Base-by-base conservation (phyloP, 202 grass and related monocot species). In the Setaria viridis region DNA sequence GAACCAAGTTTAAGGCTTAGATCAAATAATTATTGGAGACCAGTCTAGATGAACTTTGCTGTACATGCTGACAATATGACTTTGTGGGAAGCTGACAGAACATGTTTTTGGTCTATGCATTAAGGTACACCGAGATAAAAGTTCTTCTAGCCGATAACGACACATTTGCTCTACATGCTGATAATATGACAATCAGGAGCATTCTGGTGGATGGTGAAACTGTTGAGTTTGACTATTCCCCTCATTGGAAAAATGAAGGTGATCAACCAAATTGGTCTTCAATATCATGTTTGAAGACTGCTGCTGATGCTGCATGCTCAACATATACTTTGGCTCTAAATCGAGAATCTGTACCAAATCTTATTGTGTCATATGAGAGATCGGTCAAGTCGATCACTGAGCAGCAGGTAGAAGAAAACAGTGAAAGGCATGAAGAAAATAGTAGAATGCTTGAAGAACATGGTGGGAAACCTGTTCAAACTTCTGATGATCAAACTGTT, bases 101-200 rank as follows among this genome's bases (percentile, higher is more conserved):
- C 60, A 77, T 80, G 82, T 79, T 83, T 86, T 76, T 79, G 55
- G 56, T 91, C 76, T 54, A 80, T 64, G 67, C 42, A 65, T 90
- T 76, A 86, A 99, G 96, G 81, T 99, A 94, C 80, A 99, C 93
- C 7, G 90, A 99, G 85, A 82, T 99, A 72, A 92, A 94, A 88
- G 76, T 91, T 71, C 62, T 90, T 79, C 88, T 95, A 72, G 85
- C 84, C 64, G 93, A 99, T 72, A 88, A 72, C 17, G 86, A 89
- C 72, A 91, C 86, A 81, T 87, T 99, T 62, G 84, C 93, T 82
- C 84, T 99, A 62, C 79, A 94, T 83, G 96, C 96, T 62, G 90
- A 95, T 49, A 95, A 92, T 82, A 89, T 99, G 90, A 94, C 47
- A 1, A 91, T 99, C 86, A 90, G 62, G 70, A 94, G 72, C 68